Percentiles rank a stretch among this genome's conserved stretches.
Conservation (phyloP, 73 alveolate species). For the Strombidium stylifer region DNA sequence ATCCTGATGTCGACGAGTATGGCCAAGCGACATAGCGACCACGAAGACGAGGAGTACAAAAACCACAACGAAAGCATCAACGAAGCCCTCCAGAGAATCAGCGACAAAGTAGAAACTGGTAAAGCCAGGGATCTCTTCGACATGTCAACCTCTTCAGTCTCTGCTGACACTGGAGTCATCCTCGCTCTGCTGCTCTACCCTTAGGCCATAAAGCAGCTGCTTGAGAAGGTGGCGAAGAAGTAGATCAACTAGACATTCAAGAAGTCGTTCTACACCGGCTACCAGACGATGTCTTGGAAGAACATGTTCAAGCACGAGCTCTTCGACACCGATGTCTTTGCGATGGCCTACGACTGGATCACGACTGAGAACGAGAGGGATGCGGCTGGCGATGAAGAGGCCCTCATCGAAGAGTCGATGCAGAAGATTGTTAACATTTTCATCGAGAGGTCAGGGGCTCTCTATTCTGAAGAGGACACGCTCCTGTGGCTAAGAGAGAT, state of each 20-base stretch:
- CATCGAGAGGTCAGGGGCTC: constrained; percentile 34
- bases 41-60: neutral
- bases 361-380: constrained; percentile 10
- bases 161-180: constrained; percentile 33
- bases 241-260: constrained; percentile 17
- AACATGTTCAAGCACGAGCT: constrained; percentile 37
- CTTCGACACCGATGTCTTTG: constrained; percentile 35
- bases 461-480: constrained; percentile 26
- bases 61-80: neutral
- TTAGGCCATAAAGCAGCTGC: constrained; percentile 1
- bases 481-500: constrained; percentile 59
- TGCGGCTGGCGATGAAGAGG: constrained; percentile 9
- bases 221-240: constrained; percentile 37
- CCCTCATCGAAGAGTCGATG: constrained; percentile 22
- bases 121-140: constrained; percentile 9
- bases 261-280: constrained; percentile 27
- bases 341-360: constrained; percentile 31
- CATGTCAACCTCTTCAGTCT: neutral
- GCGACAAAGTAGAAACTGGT: neutral
- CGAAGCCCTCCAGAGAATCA: constrained; percentile 1
- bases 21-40: constrained; percentile 38
- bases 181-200: constrained; percentile 49
- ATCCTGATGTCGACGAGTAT: constrained; percentile 52
- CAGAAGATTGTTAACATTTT: constrained; percentile 27
- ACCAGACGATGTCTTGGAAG: constrained; percentile 40